phyloP scores from a whole-genome alignment of 768 basidiomycete species.

The Tulasnella sp. region DNA sequence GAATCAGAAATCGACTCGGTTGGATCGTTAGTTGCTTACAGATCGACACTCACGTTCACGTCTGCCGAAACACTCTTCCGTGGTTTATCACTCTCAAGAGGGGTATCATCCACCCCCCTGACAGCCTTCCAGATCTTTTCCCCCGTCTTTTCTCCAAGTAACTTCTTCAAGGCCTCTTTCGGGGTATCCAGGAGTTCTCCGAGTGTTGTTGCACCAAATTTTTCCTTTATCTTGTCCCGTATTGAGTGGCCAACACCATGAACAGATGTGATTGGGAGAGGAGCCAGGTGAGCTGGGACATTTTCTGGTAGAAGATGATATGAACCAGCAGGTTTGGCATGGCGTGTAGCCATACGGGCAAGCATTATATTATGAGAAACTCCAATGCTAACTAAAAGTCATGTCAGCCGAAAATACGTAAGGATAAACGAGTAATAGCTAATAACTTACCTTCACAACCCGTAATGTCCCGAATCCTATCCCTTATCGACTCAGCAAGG shows the following conservation, averaged over 20 bases:
- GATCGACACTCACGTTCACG: constrained; percentile 59
- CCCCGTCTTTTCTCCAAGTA: constrained; percentile 67
- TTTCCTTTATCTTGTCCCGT: constrained; percentile 65
- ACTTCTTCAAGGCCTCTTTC: constrained; percentile 55
- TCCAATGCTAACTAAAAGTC: constrained; percentile 67
- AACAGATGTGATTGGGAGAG: constrained; percentile 63
- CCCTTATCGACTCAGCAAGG: constrained; percentile 69
- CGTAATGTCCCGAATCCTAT: constrained; percentile 62
- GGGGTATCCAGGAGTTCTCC: constrained; percentile 50
- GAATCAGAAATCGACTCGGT: constrained; percentile 10
- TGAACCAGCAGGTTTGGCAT: constrained; percentile 82
- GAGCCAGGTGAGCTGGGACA: constrained; percentile 42
- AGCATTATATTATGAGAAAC: constrained; percentile 85
- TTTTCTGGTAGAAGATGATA: constrained; percentile 54
- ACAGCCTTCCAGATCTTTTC: constrained; percentile 75
- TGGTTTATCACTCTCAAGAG: constrained; percentile 69
- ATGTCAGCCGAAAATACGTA: neutral
- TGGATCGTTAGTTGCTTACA: neutral
- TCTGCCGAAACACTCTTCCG: constrained; percentile 89
- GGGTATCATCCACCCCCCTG: constrained; percentile 69
- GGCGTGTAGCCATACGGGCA: constrained; percentile 79
- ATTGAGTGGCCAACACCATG: constrained; percentile 76
- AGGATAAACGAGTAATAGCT: neutral
- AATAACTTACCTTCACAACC: constrained; percentile 59
- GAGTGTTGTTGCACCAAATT: constrained; percentile 56